Evolutionary conservation across 805 yeast genomes (phyloP), one percentile per base, ranked within the genome.

Genomic region (Candida ovalis): DNA sequence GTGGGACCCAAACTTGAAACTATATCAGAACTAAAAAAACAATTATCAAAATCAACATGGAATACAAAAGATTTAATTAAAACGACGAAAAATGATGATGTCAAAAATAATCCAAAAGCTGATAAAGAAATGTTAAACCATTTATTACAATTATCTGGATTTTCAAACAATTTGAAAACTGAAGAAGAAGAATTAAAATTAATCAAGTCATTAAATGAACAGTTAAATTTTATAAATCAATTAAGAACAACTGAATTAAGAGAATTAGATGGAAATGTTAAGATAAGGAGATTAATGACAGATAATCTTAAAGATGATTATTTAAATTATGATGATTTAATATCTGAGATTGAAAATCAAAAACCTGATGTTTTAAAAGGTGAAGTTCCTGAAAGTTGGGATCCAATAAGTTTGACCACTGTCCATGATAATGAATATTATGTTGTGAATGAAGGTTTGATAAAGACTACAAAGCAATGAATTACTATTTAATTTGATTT

Each of bases 101-200:
- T 12, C 15, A 30, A 3, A 44, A 42, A 1, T 39, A 40, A 13
- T 15, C 35, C 35, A 12, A 36, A 44, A 21, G 43, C 66, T 4
- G 56, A 57, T 21, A 35, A 45, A 6, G 42, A 45, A 7, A 38
- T 60, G 27, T 37, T 68, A 4, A 39, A 48, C 23, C 75, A 69
- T 38, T 56, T 81, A 42, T 55, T 78, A 28, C 68, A 69, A 36
- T 59, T 81, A 19, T 75, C 85, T 0, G 86, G 86, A 0, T 54
- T 82, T 4, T 69, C 74, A 3, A 55, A 64, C 9, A 49, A 55
- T 6, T 47, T 69, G 10, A 24, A 63, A 3, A 45, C 46, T 0
- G 59, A 56, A 3, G 59, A 56, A 3, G 68, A 72, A 33, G 62
- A 69, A 21, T 48, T 52, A 3, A 55, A 55, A 25, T 62, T 76